Conservation (phyloP, 1,139 yeast genomes). For the Yamadazyma diospyri region DNA sequence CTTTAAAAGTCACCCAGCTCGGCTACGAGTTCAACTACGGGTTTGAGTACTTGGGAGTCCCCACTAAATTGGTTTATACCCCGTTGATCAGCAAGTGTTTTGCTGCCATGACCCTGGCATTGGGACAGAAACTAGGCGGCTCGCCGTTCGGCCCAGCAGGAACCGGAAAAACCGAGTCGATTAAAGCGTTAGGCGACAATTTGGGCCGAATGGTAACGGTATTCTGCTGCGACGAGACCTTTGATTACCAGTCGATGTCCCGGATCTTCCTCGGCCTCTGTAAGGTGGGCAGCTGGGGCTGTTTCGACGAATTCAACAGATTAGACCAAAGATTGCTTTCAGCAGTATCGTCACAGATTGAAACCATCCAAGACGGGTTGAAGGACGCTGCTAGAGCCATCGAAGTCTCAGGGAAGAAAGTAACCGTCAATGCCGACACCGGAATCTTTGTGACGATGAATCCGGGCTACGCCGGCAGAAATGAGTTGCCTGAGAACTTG, state of each 20-base stretch:
- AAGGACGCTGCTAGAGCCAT: conserved; percentile 21
- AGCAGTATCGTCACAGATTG: conserved; percentile 83
- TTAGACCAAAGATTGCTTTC: conserved; percentile 69
- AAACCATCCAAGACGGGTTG: conserved; percentile 60
- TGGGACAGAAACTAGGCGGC: conserved; percentile 77
- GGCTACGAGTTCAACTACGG: conserved; percentile 60
- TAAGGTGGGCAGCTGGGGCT: conserved; percentile 89
- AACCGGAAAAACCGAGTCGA: conserved; percentile 92
- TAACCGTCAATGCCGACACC: conserved; percentile 47
- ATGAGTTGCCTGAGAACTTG: conserved; percentile 80
- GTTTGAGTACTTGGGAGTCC: conserved; percentile 77
- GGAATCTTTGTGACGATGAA: conserved; percentile 91
- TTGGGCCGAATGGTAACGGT: conserved; percentile 82
- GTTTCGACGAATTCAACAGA: conserved; percentile 94
- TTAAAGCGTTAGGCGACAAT: conserved; percentile 78
- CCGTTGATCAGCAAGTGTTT: conserved; percentile 67
- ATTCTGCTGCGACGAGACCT: conserved; percentile 87
- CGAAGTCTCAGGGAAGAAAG: conserved; percentile 47
- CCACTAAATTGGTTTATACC: conserved; percentile 73
- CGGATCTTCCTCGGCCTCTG: conserved; percentile 80
- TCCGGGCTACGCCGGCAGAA: conserved; percentile 84
- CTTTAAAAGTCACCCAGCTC: conserved; percentile 53
- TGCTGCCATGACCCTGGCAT: conserved; percentile 69
- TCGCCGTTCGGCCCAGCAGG: conserved; percentile 98
- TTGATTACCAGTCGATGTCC: conserved; percentile 78